These are phyloP conservation scores for Fusarium palustre DNA, from an alignment of 2,329 filamentous ascomycete genomes.

Conservation along the genomic window DNA sequence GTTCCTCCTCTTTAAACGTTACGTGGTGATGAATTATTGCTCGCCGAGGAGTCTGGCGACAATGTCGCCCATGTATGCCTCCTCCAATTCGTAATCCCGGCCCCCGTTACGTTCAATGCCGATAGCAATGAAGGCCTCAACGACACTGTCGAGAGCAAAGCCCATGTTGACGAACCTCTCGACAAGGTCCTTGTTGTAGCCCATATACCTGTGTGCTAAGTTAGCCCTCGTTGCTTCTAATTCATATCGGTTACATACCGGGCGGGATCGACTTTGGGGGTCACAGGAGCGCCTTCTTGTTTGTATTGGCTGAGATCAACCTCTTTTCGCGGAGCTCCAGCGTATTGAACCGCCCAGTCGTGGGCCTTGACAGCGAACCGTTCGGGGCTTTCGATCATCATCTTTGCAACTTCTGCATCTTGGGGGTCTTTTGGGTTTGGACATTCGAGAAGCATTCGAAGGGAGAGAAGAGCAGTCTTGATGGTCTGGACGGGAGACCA, in stretches of 20 bases:
- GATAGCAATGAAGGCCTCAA: conserved; percentile 83
- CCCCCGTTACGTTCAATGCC: conserved; percentile 84
- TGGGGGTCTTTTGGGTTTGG: conserved; percentile 97
- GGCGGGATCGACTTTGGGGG: conserved; percentile 31
- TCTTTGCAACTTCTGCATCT: conserved; percentile 92
- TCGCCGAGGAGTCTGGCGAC: conserved; percentile 88
- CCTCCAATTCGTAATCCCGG: conserved; percentile 86
- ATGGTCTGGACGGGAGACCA: conserved; percentile 98
- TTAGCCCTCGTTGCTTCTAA: background rate
- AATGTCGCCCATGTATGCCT: conserved; percentile 90
- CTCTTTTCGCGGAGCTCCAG: conserved; percentile 73
- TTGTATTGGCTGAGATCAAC: conserved; percentile 58
- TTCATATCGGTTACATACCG: conserved; percentile 46
- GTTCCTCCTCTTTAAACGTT: conserved; percentile 9
- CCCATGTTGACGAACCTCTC: conserved; percentile 91
- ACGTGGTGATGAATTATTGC: conserved; percentile 57
- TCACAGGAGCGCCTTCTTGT: conserved; percentile 61
- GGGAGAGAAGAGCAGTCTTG: conserved; percentile 91
- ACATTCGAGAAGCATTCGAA: conserved; percentile 91
- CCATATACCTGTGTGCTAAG: conserved; percentile 74
- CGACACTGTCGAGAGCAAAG: conserved; percentile 87
- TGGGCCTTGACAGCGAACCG: conserved; percentile 85
- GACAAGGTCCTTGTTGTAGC: conserved; percentile 86
- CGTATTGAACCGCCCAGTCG: conserved; percentile 89
- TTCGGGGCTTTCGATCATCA: conserved; percentile 83